Percentiles rank a stretch among this genome's conserved stretches.
Evolutionary conservation across 495 filamentous ascomycete genomes (phyloP).

Genomic region (Barbatosphaeria neglecta): DNA sequence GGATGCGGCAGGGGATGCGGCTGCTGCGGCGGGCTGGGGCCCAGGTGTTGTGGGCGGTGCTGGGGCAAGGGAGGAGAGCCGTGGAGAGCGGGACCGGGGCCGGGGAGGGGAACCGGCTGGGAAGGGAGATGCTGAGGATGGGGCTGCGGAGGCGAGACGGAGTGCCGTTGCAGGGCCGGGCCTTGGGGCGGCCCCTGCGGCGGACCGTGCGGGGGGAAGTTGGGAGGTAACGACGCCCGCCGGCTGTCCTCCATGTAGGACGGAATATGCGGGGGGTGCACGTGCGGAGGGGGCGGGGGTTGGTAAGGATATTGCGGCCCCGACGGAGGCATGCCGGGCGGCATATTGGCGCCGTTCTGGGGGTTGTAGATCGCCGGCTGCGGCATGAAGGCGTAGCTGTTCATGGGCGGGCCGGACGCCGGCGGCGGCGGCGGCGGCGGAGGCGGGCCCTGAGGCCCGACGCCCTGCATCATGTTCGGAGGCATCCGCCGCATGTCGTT

Average conservation of each 20-base stretch:
- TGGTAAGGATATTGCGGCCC: conserved; percentile 40
- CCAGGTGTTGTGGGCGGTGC: too few relatives aligned
- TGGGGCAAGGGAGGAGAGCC: conserved; percentile 22
- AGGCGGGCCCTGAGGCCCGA: conserved; percentile 41
- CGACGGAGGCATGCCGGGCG: conserved; percentile 38
- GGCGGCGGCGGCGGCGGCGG: too few relatives aligned
- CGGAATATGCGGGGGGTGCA: conserved; percentile 35
- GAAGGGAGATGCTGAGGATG: conserved; percentile 29
- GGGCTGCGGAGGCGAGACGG: conserved; percentile 25
- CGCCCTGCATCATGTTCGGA: conserved; percentile 59
- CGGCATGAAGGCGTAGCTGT: conserved; percentile 75
- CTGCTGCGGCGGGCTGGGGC: conserved; percentile 11
- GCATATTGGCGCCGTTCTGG: conserved; percentile 42
- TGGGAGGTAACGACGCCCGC: conserved; percentile 48
- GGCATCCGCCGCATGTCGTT: conserved; percentile 63
- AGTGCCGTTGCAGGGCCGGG: conserved; percentile 6
- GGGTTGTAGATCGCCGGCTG: conserved; percentile 78
- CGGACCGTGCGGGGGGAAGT: conserved; percentile 36
- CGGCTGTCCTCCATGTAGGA: conserved; percentile 58
- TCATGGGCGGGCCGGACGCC: conserved; percentile 52
- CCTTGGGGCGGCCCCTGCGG: conserved; percentile 11
- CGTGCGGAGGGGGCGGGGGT: conserved; percentile 20
- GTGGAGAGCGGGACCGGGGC: too few relatives aligned
- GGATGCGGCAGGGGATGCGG: conserved; percentile 33
- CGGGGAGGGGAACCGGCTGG: conserved; percentile 17